Evolutionary conservation across 306 rosid genomes (phyloP).

Genomic region (Vigna radiata): DNA sequence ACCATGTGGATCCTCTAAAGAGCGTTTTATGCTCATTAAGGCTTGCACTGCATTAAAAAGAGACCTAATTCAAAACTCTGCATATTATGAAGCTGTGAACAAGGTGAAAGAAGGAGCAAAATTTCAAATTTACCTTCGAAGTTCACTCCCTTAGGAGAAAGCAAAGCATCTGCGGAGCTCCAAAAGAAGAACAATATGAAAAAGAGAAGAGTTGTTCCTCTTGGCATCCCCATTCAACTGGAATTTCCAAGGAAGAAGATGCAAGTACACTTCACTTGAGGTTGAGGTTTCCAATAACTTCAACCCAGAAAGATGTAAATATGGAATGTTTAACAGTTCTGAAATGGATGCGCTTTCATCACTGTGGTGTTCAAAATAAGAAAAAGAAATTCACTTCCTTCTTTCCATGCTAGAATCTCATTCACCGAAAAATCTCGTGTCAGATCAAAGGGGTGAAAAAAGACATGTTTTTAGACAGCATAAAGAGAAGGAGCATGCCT

Average conservation of each 20-base stretch:
- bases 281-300: slow-evolving; percentile 35
- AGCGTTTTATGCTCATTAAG: slow-evolving; percentile 76
- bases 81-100: slow-evolving; percentile 16
- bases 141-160: slow-evolving; percentile 96
- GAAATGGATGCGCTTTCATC: slow-evolving; percentile 48
- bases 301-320: slow-evolving; percentile 41
- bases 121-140: slow-evolving; percentile 74
- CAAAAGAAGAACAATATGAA: slow-evolving; percentile 58
- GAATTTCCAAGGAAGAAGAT: slow-evolving; percentile 48
- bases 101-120: slow-evolving; percentile 2
- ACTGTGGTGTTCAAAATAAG: slow-evolving; percentile 59
- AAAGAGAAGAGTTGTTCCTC: slow-evolving; percentile 57
- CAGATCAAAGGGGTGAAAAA: slow-evolving; percentile 52
- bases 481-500: slow-evolving; percentile 81
- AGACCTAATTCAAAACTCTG: slow-evolving; percentile 49
- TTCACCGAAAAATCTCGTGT: slow-evolving; percentile 65
- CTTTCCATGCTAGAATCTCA: slow-evolving; percentile 74
- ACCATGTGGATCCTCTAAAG: slow-evolving; percentile 89
- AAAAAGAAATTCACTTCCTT: slow-evolving; percentile 53
- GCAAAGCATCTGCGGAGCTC: slow-evolving; percentile 68
- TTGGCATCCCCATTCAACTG: slow-evolving; percentile 56
- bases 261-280: slow-evolving; percentile 37
- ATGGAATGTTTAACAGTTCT: slow-evolving; percentile 44
- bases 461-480: slow-evolving; percentile 52
- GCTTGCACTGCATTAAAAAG: slow-evolving; percentile 78